phyloP scores from a whole-genome alignment of 1,284 basidiomycete genomes.

The Jaminaea rosea region DNA sequence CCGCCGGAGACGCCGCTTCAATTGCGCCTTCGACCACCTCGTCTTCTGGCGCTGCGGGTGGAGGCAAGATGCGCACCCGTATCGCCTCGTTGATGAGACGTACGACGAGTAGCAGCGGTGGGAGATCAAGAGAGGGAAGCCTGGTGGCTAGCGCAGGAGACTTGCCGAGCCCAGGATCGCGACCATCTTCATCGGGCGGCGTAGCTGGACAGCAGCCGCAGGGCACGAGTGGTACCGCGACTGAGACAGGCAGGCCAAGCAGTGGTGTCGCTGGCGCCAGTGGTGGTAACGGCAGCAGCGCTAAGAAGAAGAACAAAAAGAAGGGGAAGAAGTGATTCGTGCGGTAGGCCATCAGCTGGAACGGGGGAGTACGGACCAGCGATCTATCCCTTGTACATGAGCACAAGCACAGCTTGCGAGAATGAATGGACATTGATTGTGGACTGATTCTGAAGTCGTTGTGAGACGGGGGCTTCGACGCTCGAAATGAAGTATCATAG shows the following conservation, averaged over 20 bases:
- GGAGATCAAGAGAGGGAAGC: no score
- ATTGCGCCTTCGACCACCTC: not conserved
- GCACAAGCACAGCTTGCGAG: no score
- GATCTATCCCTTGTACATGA: no score
- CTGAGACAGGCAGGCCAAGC: not conserved
- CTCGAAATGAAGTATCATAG: no score
- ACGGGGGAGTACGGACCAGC: no score
- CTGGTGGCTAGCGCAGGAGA: not conserved
- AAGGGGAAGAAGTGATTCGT: constrained; percentile 1
- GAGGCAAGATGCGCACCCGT: not conserved
- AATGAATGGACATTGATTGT: no score
- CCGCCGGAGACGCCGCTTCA: not conserved
- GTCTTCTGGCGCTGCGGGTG: not conserved
- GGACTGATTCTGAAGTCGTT: no score
- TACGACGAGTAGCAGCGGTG: not conserved
- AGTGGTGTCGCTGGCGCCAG: not conserved
- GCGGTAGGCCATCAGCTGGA: no score
- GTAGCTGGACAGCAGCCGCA: not conserved
- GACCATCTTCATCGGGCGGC: not conserved
- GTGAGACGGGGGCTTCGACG: no score
- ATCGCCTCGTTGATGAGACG: constrained; percentile 4
- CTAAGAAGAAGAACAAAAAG: not conserved
- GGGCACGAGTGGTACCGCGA: not conserved
- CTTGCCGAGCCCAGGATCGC: not conserved
- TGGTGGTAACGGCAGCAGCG: not conserved